Evolutionary conservation across 2,329 filamentous ascomycete species (phyloP), one percentile per base, ranked within the genome.

Genomic region (Fusarium sp.): DNA sequence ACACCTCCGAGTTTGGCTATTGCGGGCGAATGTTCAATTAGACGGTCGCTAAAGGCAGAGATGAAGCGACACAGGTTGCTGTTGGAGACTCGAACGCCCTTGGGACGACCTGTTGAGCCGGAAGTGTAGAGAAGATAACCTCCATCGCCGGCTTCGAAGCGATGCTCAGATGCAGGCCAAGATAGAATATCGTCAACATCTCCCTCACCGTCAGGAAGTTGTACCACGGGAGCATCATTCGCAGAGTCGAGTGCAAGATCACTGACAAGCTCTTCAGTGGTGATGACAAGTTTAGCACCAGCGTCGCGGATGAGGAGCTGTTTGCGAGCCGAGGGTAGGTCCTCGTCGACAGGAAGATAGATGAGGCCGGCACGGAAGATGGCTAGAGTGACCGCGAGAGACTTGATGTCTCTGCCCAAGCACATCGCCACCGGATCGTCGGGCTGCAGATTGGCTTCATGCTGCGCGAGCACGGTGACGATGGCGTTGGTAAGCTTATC

Each of bases 71-170:
- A 56, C 8, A 69, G 46, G 42, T 55, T 69, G 0, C 3, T 30
- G 22, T 70, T 69, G 1, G 66, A 61, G 3, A 69, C 66, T 0
- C 66, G 45, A 3, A 69, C 66, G 2, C 66, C 66, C 14, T 69
- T 69, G 10, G 66, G 66, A 0, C 60, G 66, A 2, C 66, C 66
- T 2, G 66, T 69, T 1, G 66, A 69, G 0, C 66, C 66, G 4
- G 66, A 69, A 0, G 66, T 70, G 7, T 69, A 69, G 12, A 69
- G 66, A 3, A 69, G 66, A 30, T 69, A 69, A 4, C 66, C 66
- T 1, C 66, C 66, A 10, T 32, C 2, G 0, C 59, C 14, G 6
- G 16, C 7, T 2, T 7, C 1, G 0, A 22, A 11, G 1, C 7
- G 8, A 3, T 15, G 18, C 2, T 63, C n/a, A 8, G 24, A 22